Conservation (phyloP, 2,329 filamentous ascomycete genomes). For the Apiospora saccharicola region DNA sequence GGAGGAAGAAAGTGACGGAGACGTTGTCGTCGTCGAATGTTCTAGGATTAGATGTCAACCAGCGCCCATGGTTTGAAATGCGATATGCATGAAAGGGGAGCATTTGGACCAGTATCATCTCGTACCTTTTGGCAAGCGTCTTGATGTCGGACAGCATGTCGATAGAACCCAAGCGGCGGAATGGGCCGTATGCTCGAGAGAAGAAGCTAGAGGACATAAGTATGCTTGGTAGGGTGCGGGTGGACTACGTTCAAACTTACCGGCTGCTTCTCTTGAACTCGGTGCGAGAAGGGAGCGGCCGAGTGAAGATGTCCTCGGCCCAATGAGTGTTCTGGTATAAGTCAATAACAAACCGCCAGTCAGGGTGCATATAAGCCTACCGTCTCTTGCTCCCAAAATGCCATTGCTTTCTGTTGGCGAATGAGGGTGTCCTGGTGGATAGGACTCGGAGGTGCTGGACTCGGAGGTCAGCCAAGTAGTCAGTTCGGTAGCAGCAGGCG, state of each 20-base stretch:
- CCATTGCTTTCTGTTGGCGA: slow-evolving; percentile 36
- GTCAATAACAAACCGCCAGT: not conserved
- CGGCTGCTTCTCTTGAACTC: slow-evolving; percentile 51
- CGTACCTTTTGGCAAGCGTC: slow-evolving; percentile 63
- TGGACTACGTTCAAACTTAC: slow-evolving; percentile 36
- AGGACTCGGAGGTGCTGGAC: slow-evolving; percentile 38
- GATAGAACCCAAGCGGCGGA: slow-evolving; percentile 50
- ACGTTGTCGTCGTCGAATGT: slow-evolving; percentile 63
- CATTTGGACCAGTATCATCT: not conserved
- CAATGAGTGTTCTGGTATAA: slow-evolving; percentile 59
- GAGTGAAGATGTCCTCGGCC: slow-evolving; percentile 67
- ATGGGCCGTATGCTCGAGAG: slow-evolving; percentile 32
- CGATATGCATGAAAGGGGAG: not conserved
- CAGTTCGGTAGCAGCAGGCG: not conserved
- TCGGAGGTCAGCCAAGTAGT: slow-evolving; percentile 7
- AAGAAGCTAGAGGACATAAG: not conserved
- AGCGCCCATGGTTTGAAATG: not conserved
- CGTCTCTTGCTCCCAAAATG: slow-evolving; percentile 40
- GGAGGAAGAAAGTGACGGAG: slow-evolving; percentile 60
- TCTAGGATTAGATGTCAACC: slow-evolving; percentile 42
- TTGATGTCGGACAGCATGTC: slow-evolving; percentile 56
- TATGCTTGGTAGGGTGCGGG: not conserved
- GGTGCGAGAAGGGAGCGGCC: slow-evolving; percentile 59
- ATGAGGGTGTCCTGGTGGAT: slow-evolving; percentile 35
- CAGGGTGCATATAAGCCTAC: slow-evolving; percentile 31